Evolutionary conservation across 495 filamentous ascomycete genomes (phyloP).

Genomic region (Acidiella bohemica): DNA sequence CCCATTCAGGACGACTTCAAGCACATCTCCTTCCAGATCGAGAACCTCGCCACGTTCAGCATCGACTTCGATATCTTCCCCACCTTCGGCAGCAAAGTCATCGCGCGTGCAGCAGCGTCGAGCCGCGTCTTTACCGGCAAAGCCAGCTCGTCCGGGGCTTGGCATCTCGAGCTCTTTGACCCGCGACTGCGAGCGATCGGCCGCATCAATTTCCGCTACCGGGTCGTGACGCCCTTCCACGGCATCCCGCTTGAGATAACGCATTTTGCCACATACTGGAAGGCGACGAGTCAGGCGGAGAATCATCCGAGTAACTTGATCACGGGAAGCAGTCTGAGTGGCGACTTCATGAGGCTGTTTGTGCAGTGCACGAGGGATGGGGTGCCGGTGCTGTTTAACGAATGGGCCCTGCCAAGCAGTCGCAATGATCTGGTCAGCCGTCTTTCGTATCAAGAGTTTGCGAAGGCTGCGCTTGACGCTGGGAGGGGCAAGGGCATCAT

Average conservation of each 20-base stretch:
- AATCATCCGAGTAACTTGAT: conserved; percentile 71
- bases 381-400: conserved; percentile 72
- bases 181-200: conserved; percentile 86
- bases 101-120: conserved; percentile 84
- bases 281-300: conserved; percentile 84
- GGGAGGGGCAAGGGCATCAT: conserved; percentile 30
- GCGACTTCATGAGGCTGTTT: conserved; percentile 81
- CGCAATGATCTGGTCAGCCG: conserved; percentile 63
- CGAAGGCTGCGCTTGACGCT: conserved; percentile 16
- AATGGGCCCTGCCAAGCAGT: conserved; percentile 36
- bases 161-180: conserved; percentile 81
- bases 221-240: conserved; percentile 91
- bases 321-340: conserved; percentile 86
- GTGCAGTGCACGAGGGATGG: conserved; percentile 82
- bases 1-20: conserved; percentile 92
- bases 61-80: conserved; percentile 97
- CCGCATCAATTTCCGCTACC: conserved; percentile 81
- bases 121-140: conserved; percentile 68
- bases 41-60: conserved; percentile 78
- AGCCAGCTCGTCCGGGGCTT: conserved; percentile 61
- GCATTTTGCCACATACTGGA: conserved; percentile 98
- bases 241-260: conserved; percentile 93
- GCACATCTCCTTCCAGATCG: conserved; percentile 87
- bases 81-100: conserved; percentile 91
- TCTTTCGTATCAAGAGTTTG: conserved; percentile 61